Evolutionary conservation across 768 basidiomycete species (phyloP).

Genomic region (Suillus ampliporus): DNA sequence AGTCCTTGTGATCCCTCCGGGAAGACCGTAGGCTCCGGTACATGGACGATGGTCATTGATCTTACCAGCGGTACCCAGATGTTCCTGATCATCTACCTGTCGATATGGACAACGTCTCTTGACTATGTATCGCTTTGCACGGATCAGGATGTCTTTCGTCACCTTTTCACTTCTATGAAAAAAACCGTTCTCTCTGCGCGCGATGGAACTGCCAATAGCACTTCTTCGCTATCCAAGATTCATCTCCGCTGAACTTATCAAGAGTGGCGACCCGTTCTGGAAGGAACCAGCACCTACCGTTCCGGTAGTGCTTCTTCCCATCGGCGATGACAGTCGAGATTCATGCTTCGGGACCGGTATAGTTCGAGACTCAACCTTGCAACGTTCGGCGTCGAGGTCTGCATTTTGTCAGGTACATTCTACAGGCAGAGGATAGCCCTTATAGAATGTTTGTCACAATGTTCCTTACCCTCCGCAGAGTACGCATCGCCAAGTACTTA

Average conservation of each 20-base stretch:
- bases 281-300: slow-evolving; percentile 24
- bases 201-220: slow-evolving; percentile 27
- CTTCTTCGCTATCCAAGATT: slow-evolving; percentile 20
- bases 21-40: neutral
- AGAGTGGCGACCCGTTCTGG: slow-evolving; percentile 20
- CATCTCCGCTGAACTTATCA: slow-evolving; percentile 36
- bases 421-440: neutral
- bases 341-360: slow-evolving; percentile 9
- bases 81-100: slow-evolving; percentile 4
- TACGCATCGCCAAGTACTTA: neutral
- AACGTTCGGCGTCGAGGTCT: slow-evolving; percentile 1
- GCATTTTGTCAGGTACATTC: neutral
- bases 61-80: neutral
- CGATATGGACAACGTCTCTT: neutral
- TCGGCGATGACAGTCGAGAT: slow-evolving; percentile 11
- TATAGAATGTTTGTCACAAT: neutral
- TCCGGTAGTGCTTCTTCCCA: slow-evolving; percentile 33
- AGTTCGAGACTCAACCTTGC: too few species aligned
- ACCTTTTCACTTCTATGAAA: slow-evolving; percentile 22
- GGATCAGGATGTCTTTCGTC: slow-evolving; percentile 22
- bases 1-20: neutral
- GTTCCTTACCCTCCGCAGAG: neutral
- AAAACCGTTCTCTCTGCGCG: slow-evolving; percentile 17
- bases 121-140: slow-evolving; percentile 5
- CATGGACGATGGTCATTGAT: neutral